Evolutionary conservation across 139 green algal genomes (phyloP), one percentile per base, ranked within the genome.

Genomic region (Ostreobium quekettii): DNA sequence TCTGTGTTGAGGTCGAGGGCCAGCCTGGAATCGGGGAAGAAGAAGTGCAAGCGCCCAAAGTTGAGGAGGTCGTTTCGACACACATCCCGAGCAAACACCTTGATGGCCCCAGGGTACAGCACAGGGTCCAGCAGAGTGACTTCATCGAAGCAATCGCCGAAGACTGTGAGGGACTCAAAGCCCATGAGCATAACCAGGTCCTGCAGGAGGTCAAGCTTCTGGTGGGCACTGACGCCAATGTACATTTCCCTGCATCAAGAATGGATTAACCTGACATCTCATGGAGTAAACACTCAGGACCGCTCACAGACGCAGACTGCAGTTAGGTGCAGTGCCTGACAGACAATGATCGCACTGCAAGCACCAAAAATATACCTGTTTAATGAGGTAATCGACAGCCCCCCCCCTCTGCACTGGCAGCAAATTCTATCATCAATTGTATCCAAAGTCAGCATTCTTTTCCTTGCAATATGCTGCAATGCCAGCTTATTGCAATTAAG

Each of bases 101-200:
- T 94, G 71, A 96, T 89, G 60, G 89, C 85, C 8, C 74, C 76
- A 62, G 57, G 48, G 64, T 61, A 62, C 2, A 15, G 30, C 39
- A 93, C 87, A 2, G 89, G 89, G 77, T 96, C 89, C 64, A 96
- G 78, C 70, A 96, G 78, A 29, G 82, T 84, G n/a, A 92, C 85
- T 81, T 91, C 89, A 60, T 96, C 89, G 66, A 96, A 95, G 79
- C 89, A 93, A 84, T 96, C 89, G 1, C 88, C 89, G 76, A 96
- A 96, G 6, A 96, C 80, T 1, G 84, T 79, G 56, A 95, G 64
- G 22, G 77, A 83, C 67, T 96, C 88, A 47, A 82, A 96, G 70
- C 88, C 88, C 47, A 94, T 79, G 58, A 90, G 72, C 48, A 60
- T 48, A 36, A 93, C 73, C 39, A 96, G 76, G 4, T 38, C 53